Evolutionary conservation across 352 stramenopile species (phyloP).

Genomic region (Globisporangium emineosum): DNA sequence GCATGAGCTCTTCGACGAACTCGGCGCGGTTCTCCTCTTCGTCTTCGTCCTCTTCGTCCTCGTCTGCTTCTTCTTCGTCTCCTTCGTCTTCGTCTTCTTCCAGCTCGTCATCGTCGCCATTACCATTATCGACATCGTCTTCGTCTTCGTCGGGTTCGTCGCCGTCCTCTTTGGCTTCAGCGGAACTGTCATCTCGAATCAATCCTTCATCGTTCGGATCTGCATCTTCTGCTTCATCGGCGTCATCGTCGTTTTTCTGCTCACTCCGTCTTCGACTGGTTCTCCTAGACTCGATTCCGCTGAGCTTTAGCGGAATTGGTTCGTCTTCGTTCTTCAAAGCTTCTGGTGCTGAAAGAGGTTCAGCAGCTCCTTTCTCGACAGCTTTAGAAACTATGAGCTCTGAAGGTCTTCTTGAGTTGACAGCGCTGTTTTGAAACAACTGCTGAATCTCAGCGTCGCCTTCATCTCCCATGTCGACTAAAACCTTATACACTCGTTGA

Average conservation of each 20-base stretch:
- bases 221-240: background rate
- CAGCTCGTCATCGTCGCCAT: slow-evolving; percentile 12
- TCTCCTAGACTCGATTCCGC: background rate
- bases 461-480: slow-evolving; percentile 35
- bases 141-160: slow-evolving; percentile 2
- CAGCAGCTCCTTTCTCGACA: background rate
- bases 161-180: background rate
- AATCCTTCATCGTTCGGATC: background rate
- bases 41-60: slow-evolving; percentile 52
- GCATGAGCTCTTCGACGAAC: slow-evolving; percentile 90
- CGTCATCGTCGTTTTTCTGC: background rate
- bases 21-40: slow-evolving; percentile 51
- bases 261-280: background rate
- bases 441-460: slow-evolving; percentile 24
- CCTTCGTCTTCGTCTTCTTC: slow-evolving; percentile 27
- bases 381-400: background rate
- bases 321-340: background rate
- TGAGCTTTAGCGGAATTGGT: background rate
- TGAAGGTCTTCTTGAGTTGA: background rate
- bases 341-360: background rate
- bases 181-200: background rate
- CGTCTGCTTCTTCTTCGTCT: slow-evolving; percentile 41
- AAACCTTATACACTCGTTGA: slow-evolving; percentile 40
- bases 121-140: slow-evolving; percentile 13
- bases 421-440: background rate